Evolutionary conservation across 257 asterid species (phyloP), one percentile per base, ranked within the genome.

Genomic region (Nicotiana tabacum): DNA sequence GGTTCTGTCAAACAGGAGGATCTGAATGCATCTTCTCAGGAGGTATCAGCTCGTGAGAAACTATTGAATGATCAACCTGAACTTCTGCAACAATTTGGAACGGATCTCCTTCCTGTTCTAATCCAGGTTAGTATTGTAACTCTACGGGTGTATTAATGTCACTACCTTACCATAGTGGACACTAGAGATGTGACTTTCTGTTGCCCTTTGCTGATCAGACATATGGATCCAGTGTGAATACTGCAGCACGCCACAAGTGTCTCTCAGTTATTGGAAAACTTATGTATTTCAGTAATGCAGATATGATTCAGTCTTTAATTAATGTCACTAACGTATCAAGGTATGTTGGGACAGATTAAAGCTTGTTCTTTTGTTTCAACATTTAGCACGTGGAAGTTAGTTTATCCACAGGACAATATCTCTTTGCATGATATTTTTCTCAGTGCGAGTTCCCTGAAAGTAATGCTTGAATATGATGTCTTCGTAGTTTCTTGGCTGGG

Each of bases 201-300:
- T 74, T 74, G 0, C 80, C 53, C 4, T 48, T 83, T 77, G 65
- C 4, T 70, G 77, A 87, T 91, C 96, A 96, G 99, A 91, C 95
- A 76, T 96, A 96, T 83, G 98, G 98, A 82, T 91, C 99, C 88
- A 96, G 98, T 85, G 99, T 96, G 48, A 96, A 92, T 87, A 95
- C 95, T 84, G 95, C 96, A 70, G 98, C 94, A 81, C 98, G 99
- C 77, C 97, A 96, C 90, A 95, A 93, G 87, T 96, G 99, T 84
- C 97, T 96, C 83, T 93, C 98, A 30, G 98, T 91, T 69, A 95
- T 96, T 29, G 98, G 98, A 67, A 95, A 95, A 84, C 96, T 95
- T 82, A 92, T 96, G 99, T 95, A 93, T 89, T 96, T 96, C 89
- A 92, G 99, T 89, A 77, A 90, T 56, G 91, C 97, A 15, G 99